Evolutionary conservation across 192 early-diverging fungal genomes (phyloP).

Genomic region (Podila horticola): DNA sequence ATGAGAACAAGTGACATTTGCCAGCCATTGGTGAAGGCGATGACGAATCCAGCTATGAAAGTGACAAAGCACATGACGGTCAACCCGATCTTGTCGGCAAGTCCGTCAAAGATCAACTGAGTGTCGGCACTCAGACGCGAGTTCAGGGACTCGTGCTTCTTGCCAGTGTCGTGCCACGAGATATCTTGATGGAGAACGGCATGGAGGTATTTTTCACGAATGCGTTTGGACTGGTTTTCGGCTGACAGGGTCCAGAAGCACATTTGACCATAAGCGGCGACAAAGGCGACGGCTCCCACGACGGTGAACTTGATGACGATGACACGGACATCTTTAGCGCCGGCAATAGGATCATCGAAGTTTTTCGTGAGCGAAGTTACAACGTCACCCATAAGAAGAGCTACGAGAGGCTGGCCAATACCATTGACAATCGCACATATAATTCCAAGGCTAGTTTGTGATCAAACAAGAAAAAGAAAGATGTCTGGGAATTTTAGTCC

Average conservation of each 20-base stretch:
- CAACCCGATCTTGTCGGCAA: constrained; percentile 84
- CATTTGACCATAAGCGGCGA: constrained; percentile 70
- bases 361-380: not conserved
- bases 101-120: constrained; percentile 89
- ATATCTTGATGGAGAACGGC: constrained; percentile 88
- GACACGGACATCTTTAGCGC: not conserved
- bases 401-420: constrained; percentile 35
- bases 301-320: constrained; percentile 18
- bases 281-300: constrained; percentile 65
- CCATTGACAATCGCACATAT: constrained; percentile 26
- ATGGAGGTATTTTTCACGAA: constrained; percentile 80
- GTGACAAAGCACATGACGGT: constrained; percentile 73
- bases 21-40: constrained; percentile 87
- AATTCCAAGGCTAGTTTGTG: constrained; percentile 15
- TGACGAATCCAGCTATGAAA: constrained; percentile 79
- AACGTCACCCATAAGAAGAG: constrained; percentile 24
- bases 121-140: constrained; percentile 92
- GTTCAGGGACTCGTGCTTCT: constrained; percentile 81
- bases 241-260: constrained; percentile 70
- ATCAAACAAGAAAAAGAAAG: too few species aligned
- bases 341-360: not conserved
- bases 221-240: constrained; percentile 62
- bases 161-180: constrained; percentile 86
- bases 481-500: too few species aligned
- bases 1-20: constrained; percentile 84